A percentile compares a stretch with the other conserved stretches of the same genome.
Evolutionary conservation across 1,139 yeast species (phyloP).

Genomic region (Spathaspora sp.): DNA sequence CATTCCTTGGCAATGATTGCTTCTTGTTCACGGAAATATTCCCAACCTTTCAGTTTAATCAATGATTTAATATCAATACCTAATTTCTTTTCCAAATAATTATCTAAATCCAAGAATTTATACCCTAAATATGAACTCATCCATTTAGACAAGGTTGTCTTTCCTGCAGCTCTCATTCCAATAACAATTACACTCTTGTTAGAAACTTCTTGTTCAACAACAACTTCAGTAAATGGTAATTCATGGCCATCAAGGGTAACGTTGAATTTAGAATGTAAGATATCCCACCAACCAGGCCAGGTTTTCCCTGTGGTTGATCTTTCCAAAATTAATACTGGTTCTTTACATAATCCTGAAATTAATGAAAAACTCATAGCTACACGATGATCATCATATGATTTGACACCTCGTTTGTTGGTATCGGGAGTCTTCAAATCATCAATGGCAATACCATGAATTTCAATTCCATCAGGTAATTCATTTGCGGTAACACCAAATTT

Average conservation of each 20-base stretch:
- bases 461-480: conserved; percentile 91
- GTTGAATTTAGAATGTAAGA: conserved; percentile 67
- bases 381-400: conserved; percentile 92
- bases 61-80: conserved; percentile 63
- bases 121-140: conserved; percentile 72
- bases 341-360: conserved; percentile 58
- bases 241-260: conserved; percentile 72
- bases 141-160: conserved; percentile 82
- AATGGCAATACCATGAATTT: conserved; percentile 65
- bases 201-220: conserved; percentile 12
- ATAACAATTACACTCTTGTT: conserved; percentile 71
- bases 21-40: conserved; percentile 73
- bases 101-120: conserved; percentile 76
- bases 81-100: conserved; percentile 57
- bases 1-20: conserved; percentile 54
- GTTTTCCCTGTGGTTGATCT: conserved; percentile 94
- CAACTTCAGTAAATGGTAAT: conserved; percentile 21
- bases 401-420: conserved; percentile 52
- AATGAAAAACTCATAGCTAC: conserved; percentile 97
- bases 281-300: conserved; percentile 99
- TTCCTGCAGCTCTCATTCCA: conserved; percentile 99
- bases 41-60: conserved; percentile 81
- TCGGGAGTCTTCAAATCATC: conserved; percentile 51
- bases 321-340: conserved; percentile 74
- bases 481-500: conserved; percentile 86